A percentile compares a stretch with the other conserved stretches of the same genome.
Conservation (phyloP, 2,329 filamentous ascomycete species). For the Chrysoporthe austroafricana region DNA sequence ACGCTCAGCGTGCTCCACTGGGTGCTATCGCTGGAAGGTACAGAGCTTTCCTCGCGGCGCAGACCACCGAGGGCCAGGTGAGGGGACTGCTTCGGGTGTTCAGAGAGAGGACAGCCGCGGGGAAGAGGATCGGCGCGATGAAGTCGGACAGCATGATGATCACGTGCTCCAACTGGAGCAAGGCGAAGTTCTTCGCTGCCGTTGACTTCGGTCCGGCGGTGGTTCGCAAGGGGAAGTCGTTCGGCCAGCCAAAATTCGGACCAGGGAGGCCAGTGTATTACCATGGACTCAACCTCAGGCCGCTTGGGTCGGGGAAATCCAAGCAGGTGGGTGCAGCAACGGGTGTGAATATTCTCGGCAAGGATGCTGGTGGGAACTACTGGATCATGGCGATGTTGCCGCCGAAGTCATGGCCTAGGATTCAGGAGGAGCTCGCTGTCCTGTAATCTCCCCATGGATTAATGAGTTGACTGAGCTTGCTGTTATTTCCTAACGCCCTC, state of each 20-base stretch:
- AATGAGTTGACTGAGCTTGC: no score
- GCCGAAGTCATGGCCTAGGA: constrained; percentile 11
- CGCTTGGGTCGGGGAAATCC: constrained; percentile 14
- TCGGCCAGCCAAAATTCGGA: neutral
- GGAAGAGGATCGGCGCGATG: constrained; percentile 12
- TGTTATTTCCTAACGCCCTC: no score
- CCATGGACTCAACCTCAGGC: constrained; percentile 17
- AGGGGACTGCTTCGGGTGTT: constrained; percentile 25
- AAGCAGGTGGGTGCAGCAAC: constrained; percentile 17
- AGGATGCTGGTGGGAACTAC: constrained; percentile 22
- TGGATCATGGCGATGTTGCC: constrained; percentile 24
- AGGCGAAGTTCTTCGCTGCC: constrained; percentile 39
- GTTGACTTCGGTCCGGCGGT: constrained; percentile 42
- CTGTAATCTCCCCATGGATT: neutral
- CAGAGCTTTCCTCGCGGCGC: constrained; percentile 27
- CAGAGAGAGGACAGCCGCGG: constrained; percentile 12
- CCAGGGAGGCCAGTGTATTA: constrained; percentile 21
- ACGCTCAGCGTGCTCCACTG: constrained; percentile 22
- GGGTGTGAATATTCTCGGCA: constrained; percentile 18
- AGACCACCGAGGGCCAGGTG: constrained; percentile 30
- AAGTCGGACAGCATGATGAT: constrained; percentile 19
- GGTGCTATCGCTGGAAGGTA: constrained; percentile 29
- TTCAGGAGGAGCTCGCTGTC: constrained; percentile 12
- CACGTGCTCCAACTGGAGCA: constrained; percentile 32
- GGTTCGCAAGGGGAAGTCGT: neutral